Evolutionary conservation across 2,329 filamentous ascomycete species (phyloP), one percentile per base, ranked within the genome.

Genomic region (Ophiostoma sp.): DNA sequence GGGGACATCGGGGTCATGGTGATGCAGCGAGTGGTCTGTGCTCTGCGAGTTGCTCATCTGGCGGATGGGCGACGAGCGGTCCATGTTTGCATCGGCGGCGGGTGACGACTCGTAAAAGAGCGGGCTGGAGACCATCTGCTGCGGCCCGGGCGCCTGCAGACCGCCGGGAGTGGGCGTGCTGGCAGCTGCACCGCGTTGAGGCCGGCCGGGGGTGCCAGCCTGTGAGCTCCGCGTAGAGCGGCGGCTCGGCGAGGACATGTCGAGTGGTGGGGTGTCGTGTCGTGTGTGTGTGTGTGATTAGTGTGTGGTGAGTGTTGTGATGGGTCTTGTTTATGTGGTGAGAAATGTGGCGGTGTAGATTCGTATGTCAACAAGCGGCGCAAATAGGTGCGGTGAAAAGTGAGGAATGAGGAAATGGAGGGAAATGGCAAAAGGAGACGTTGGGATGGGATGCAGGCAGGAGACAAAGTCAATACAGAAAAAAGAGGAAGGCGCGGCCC

Each of bases 61-160:
- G 72, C 83, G 80, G 75, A 87, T 76, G 13, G 86, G 86, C 52
- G 86, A 87, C 8, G 85, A 87, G 36, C 75, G 75, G 23, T 33
- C 73, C 52, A 68, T 68, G 57, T 67, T 27, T 23, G 52, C 68
- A 44, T 68, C 68, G n/a, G 52, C 62, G 0, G 69, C 69, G 4
- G 71, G 36, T 7, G 83, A 82, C 11, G 83, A 87, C 75, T 85
- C 87, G 79, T 89, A 96, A 79, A 92, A 91, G 73, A 97, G 84
- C 57, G 94, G 94, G 71, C 93, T 96, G 4, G 93, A 95, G 5
- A 87, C 86, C 72, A 89, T 82, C 74, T 84, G 82, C 31, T 83
- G 83, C 31, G 69, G 33, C 1, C 23, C 64, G 0, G 60, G 62
- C 4, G 79, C 75, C 44, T 81, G 80, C 68, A 78, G 80, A 70